Conservation (phyloP, 371 early-diverging fungal species). For the Polyrhizophydium stewartii region DNA sequence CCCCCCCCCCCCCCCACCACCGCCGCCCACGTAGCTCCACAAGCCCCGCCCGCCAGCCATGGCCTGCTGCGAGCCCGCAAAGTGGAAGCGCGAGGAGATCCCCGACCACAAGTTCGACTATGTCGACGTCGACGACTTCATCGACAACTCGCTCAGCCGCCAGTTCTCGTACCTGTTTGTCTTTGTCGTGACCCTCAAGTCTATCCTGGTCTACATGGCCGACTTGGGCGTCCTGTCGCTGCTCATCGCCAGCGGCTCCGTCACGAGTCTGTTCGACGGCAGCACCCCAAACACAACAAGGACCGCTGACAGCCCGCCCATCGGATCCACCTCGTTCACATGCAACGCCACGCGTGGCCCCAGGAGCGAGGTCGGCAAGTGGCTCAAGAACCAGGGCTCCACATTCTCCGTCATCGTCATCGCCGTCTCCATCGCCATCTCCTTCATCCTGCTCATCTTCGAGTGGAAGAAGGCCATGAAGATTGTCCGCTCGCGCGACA, state of each 20-base stretch:
- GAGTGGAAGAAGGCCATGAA: constrained; percentile 66
- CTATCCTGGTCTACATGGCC: constrained; percentile 58
- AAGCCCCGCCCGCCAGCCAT: neutral
- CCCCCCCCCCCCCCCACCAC: too few relatives aligned
- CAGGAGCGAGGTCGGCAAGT: neutral
- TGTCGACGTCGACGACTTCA: constrained; percentile 77
- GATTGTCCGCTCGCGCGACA: constrained; percentile 66
- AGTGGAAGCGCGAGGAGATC: constrained; percentile 76
- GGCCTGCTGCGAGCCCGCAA: constrained; percentile 4
- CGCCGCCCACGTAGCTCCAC: too few relatives aligned
- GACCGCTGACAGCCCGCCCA: neutral
- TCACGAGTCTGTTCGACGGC: neutral
- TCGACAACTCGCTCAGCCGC: constrained; percentile 29
- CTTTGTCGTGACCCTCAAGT: constrained; percentile 64
- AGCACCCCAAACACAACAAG: neutral
- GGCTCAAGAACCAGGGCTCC: neutral
- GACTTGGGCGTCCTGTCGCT: constrained; percentile 30
- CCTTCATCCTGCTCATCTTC: constrained; percentile 62
- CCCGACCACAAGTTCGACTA: constrained; percentile 86
- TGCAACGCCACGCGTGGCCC: neutral
- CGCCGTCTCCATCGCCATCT: constrained; percentile 24
- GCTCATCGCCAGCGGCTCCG: constrained; percentile 6
- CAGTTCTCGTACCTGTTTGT: constrained; percentile 56
- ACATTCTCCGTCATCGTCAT: constrained; percentile 29
- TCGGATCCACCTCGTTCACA: neutral